Percentiles rank a stretch among this genome's conserved stretches.
These are phyloP conservation scores for Yarrowia sp. DNA, from an alignment of 805 yeast species.

Conservation along the genomic window DNA sequence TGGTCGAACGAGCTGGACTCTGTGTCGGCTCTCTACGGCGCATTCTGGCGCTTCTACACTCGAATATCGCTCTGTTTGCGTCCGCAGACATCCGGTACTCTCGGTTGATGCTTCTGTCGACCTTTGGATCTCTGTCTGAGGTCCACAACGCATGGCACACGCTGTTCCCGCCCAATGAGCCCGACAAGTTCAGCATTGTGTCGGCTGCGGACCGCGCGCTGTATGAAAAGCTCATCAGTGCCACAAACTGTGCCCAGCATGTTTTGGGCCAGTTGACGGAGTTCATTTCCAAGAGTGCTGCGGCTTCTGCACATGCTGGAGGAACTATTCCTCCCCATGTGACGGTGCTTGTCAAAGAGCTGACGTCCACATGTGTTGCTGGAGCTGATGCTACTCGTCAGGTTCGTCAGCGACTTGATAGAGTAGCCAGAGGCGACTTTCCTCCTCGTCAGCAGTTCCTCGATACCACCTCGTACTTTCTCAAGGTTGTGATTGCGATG, in stretches of 20 bases:
- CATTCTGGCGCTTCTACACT: neutral
- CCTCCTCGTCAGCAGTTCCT: constrained; percentile 59
- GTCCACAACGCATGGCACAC: constrained; percentile 62
- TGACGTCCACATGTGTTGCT: constrained; percentile 70
- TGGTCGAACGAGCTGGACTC: constrained; percentile 29
- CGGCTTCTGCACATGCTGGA: constrained; percentile 40
- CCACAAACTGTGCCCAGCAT: constrained; percentile 67
- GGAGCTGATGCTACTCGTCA: constrained; percentile 81
- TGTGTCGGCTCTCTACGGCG: constrained; percentile 36
- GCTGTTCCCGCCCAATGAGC: constrained; percentile 34
- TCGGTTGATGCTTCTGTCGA: constrained; percentile 58
- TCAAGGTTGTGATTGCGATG: constrained; percentile 79
- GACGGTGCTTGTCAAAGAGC: constrained; percentile 67
- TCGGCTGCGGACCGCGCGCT: constrained; percentile 57
- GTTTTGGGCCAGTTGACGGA: constrained; percentile 71
- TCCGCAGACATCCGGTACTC: constrained; percentile 58
- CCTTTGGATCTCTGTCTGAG: constrained; percentile 64
- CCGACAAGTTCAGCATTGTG: constrained; percentile 3
- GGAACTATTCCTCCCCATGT: constrained; percentile 43
- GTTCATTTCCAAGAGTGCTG: constrained; percentile 39
- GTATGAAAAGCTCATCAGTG: constrained; percentile 60
- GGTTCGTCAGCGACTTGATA: constrained; percentile 53
- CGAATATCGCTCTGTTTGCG: neutral
- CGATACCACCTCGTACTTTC: constrained; percentile 79
- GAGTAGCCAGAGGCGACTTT: constrained; percentile 3